phyloP scores from a whole-genome alignment of 2,329 filamentous ascomycete genomes.

The Scedosporium apiospermum region DNA sequence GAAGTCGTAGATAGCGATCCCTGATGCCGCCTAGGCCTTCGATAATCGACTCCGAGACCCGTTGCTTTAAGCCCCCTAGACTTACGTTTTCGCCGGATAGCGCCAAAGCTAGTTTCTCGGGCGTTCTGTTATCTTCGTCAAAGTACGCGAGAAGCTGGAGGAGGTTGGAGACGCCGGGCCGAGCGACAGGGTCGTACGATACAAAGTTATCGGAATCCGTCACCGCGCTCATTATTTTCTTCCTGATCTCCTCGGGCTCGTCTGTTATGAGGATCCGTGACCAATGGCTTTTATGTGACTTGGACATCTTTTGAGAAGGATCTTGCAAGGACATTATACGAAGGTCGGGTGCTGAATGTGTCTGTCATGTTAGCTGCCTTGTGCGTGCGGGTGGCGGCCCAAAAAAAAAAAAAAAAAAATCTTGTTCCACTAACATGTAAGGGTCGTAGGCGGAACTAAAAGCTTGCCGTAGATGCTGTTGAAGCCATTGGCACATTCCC shows the following conservation, averaged over 20 bases:
- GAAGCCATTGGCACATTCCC: conserved; percentile 79
- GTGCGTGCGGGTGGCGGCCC: not conserved
- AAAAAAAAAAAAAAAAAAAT: not conserved
- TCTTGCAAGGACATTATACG: conserved; percentile 83
- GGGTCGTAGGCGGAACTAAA: conserved; percentile 56
- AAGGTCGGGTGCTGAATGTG: conserved; percentile 56
- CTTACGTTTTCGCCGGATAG: conserved; percentile 22
- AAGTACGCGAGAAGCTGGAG: conserved; percentile 71
- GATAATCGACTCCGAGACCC: conserved; percentile 49
- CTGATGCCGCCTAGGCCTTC: conserved; percentile 43
- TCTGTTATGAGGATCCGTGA: conserved; percentile 83
- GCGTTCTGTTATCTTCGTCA: conserved; percentile 31
- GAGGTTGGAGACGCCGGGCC: conserved; percentile 84
- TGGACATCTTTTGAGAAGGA: conserved; percentile 85
- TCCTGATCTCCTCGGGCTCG: conserved; percentile 47
- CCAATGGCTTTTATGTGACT: conserved; percentile 61
- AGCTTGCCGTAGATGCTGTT: conserved; percentile 63
- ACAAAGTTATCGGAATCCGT: conserved; percentile 64
- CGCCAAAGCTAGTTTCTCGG: conserved; percentile 28
- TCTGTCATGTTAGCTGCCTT: not conserved
- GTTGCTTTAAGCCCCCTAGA: conserved; percentile 33
- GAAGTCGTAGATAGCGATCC: conserved; percentile 43
- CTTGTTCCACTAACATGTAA: conserved; percentile 49
- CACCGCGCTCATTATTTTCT: conserved; percentile 62
- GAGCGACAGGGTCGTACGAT: conserved; percentile 56